A percentile compares a stretch with the other conserved stretches of the same genome.
phyloP scores from a whole-genome alignment of 768 basidiomycete species.

The Porpolomopsis calyptriformis region DNA sequence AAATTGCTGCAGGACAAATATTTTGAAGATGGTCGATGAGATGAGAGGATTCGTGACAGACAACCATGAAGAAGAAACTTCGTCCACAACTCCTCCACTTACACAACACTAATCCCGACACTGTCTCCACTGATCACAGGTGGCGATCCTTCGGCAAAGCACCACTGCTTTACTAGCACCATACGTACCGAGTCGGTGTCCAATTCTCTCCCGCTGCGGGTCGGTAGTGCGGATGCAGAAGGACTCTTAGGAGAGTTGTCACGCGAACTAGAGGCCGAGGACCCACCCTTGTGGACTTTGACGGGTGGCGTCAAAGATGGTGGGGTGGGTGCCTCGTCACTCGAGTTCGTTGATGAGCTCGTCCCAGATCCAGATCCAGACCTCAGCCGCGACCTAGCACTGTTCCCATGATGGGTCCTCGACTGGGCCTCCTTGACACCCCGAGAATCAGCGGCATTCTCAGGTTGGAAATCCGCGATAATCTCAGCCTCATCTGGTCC shows the following conservation, averaged over 20 bases:
- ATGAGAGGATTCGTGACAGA: too few species aligned
- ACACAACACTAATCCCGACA: neutral
- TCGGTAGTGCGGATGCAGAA: neutral
- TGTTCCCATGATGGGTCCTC: neutral
- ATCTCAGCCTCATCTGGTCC: conserved; percentile 2
- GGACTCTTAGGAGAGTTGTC: too few species aligned
- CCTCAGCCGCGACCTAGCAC: too few species aligned
- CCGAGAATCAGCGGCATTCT: neutral
- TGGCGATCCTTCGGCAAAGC: conserved; percentile 44
- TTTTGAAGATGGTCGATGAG: too few species aligned
- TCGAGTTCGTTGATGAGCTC: neutral
- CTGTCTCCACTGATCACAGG: conserved; percentile 1
- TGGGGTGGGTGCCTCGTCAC: neutral
- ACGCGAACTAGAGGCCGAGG: too few species aligned
- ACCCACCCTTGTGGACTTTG: too few species aligned
- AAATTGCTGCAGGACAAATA: too few species aligned
- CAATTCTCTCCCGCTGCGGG: neutral
- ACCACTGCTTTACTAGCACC: conserved; percentile 57
- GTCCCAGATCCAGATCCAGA: neutral
- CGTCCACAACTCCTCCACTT: too few species aligned
- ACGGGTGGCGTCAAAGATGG: neutral
- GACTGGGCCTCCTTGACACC: neutral
- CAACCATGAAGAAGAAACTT: too few species aligned
- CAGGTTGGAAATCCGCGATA: neutral
- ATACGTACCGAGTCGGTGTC: conserved; percentile 34